Conservation (phyloP, 2,329 filamentous ascomycete species). For the Aspergillus niger region DNA sequence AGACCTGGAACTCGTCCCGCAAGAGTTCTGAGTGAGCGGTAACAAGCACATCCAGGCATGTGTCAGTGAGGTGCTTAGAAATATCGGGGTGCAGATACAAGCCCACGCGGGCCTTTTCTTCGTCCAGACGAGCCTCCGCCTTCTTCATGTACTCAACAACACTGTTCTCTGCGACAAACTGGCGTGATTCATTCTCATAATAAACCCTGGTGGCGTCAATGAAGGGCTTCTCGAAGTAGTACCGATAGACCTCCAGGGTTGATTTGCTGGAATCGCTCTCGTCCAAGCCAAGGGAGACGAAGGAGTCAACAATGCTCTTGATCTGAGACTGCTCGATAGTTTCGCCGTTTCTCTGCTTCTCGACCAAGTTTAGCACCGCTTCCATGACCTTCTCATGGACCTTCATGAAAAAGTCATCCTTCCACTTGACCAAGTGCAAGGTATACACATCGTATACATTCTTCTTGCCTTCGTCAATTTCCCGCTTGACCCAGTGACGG, state of each 20-base stretch:
- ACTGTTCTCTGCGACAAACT: slow-evolving; percentile 93
- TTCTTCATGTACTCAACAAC: slow-evolving; percentile 99
- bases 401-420: slow-evolving; percentile 80
- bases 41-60: slow-evolving; percentile 86
- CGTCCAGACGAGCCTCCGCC: slow-evolving; percentile 81
- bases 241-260: slow-evolving; percentile 91
- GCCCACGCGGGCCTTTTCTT: slow-evolving; percentile 91
- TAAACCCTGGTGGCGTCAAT: slow-evolving; percentile 79
- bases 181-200: slow-evolving; percentile 88
- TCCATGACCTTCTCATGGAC: slow-evolving; percentile 91
- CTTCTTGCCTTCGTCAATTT: slow-evolving; percentile 99
- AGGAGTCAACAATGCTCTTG: slow-evolving; percentile 95
- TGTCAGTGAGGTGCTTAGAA: slow-evolving; percentile 76
- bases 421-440: slow-evolving; percentile 93
- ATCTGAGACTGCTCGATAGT: slow-evolving; percentile 97
- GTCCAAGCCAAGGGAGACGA: slow-evolving; percentile 90
- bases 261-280: slow-evolving; percentile 91
- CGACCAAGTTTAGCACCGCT: slow-evolving; percentile 89
- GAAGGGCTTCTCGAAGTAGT: slow-evolving; percentile 91
- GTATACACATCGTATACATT: slow-evolving; percentile 98
- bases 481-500: slow-evolving; percentile 96
- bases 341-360: slow-evolving; percentile 96
- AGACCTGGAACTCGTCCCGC: slow-evolving; percentile 90
- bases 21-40: slow-evolving; percentile 82
- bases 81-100: slow-evolving; percentile 93